Evolutionary conservation across 257 asterid species (phyloP), one percentile per base, ranked within the genome.

Genomic region (Ocimum tenuiflorum): DNA sequence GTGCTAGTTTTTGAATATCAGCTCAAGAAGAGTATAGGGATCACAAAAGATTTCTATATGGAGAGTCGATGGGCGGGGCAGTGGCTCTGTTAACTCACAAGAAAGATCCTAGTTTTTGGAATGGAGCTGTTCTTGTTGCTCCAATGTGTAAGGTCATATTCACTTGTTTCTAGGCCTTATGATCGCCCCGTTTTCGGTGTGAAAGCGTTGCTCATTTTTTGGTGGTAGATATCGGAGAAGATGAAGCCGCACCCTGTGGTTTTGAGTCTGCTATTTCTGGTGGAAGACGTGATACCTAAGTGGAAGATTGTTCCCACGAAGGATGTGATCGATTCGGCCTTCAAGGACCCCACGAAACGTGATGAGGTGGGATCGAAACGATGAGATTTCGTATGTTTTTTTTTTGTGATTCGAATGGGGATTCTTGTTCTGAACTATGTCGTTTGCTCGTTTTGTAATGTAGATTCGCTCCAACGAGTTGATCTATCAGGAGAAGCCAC

Each of bases 41-140:
- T 17, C 85, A 83, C 71, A 77, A 68, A 73, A 82, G 94, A 68
- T 89, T 92, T 73, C 72, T 92, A 47, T 89, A 87, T 8, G 99
- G 99, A 48, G 99, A 89, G 77, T 92, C 99, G 0, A 92, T 92
- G 99, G 99, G 99, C 63, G 99, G 99, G 10, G 97, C 96, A 0
- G 97, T 92, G 49, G 91, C 91, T 29, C 76, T 92, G 4, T 68
- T 89, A 13, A 60, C 72, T 57, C 97, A 89, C 87, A 89, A 88
- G 78, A 89, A 77, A 60, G 91, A 88, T 62, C 88, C 91, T 56
- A 23, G 48, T 58, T 89, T 81, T 78, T 92, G 97, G 97, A 81
- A 86, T 70, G 99, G 97, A 38, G 97, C 96, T 11, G 71, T 92
- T 73, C 83, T 89, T 18, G 97, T 84, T 56, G 97, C 99, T 33